Percentiles rank a stretch among this genome's conserved stretches.
Evolutionary conservation across 495 filamentous ascomycete genomes (phyloP).

Genomic region (Penicillium malachiteum): DNA sequence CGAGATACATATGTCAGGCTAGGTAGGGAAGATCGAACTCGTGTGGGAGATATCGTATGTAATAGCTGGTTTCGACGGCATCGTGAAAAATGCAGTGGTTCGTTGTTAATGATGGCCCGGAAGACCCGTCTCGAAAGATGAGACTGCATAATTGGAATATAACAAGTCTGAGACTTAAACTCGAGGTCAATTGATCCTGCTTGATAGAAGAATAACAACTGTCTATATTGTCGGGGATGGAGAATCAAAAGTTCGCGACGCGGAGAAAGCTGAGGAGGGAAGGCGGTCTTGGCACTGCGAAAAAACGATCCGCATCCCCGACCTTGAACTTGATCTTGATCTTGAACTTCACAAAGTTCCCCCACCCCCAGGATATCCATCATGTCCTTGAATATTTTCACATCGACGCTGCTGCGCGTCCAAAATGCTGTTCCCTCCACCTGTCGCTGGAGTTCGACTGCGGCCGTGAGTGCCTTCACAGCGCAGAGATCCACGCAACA

Average conservation of each 20-base stretch:
- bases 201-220: too few species aligned
- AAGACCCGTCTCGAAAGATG: conserved; percentile 76
- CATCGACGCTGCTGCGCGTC: conserved; percentile 32
- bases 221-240: too few species aligned
- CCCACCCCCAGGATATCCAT: conserved; percentile 4
- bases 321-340: not conserved
- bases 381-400: conserved; percentile 37
- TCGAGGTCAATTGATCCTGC: not conserved
- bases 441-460: conserved; percentile 45
- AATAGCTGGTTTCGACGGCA: conserved; percentile 37
- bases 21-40: conserved; percentile 20
- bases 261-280: conserved; percentile 19
- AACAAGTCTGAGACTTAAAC: not conserved
- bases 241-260: conserved; percentile 9
- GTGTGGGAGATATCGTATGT: conserved; percentile 30
- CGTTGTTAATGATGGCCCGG: conserved; percentile 64
- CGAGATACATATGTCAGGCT: conserved; percentile 24
- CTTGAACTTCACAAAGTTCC: not conserved
- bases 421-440: conserved; percentile 22
- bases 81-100: conserved; percentile 52
- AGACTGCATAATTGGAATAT: conserved; percentile 66
- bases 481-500: conserved; percentile 19
- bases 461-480: conserved; percentile 30
- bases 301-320: conserved; percentile 27
- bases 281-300: conserved; percentile 31